Conservation (phyloP, 2,329 filamentous ascomycete genomes). For the Trichoderma sp. region DNA sequence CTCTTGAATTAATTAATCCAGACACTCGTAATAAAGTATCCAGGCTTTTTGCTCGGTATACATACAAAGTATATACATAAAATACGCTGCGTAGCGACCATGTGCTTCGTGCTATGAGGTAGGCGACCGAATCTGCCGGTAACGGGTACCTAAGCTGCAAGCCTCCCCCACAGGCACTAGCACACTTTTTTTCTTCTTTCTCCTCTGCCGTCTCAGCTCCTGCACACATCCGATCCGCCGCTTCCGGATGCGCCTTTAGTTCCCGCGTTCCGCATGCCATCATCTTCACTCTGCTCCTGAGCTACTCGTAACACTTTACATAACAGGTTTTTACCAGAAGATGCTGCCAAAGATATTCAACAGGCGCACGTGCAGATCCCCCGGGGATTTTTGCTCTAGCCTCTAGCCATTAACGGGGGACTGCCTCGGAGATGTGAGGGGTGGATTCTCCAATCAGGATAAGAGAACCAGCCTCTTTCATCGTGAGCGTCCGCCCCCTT, state of each 20-base stretch:
- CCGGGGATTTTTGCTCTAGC: neutral
- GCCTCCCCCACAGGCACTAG: neutral
- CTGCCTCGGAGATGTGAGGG: neutral
- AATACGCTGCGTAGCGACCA: neutral
- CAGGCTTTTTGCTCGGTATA: neutral
- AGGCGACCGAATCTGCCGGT: neutral
- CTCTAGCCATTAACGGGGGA: neutral
- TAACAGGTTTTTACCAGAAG: neutral
- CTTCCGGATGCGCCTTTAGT: conserved; percentile 16
- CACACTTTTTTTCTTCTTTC: neutral
- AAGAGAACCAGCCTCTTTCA: neutral
- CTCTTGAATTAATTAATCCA: neutral
- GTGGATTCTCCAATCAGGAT: neutral
- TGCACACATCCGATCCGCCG: neutral
- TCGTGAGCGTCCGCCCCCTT: neutral
- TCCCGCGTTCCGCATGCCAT: conserved; percentile 4
- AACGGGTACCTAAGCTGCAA: neutral
- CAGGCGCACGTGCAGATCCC: neutral
- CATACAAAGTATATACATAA: conserved; percentile 1
- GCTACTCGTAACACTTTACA: neutral
- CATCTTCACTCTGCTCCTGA: neutral
- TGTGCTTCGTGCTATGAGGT: neutral
- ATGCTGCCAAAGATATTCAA: neutral
- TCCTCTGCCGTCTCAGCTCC: neutral
- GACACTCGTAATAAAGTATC: neutral